Base-by-base conservation (phyloP, 768 basidiomycete species). In the Tricholoma furcatifolium region DNA sequence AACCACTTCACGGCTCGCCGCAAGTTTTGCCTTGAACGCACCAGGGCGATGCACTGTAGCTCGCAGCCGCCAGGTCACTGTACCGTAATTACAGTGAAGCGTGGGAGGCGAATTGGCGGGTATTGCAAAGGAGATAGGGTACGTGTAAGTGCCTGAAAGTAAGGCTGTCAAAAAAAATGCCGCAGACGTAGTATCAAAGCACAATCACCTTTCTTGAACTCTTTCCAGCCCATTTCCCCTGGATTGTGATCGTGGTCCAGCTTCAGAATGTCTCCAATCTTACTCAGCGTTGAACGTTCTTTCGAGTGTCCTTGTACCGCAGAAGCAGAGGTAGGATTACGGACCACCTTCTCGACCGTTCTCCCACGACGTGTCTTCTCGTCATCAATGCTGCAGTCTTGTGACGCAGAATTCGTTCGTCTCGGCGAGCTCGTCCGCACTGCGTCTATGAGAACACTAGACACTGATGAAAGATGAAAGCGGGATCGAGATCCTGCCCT, bases 41-140 rank as follows among this genome's bases (percentile, higher is more conserved):
- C 96, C 92, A 2, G 89, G 91, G 1, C 93, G 86, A 60, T 89
- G 87, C 3, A 91, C 93, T 31, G 76, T 79, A 2, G 93, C 95
- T 64, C 84, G 88, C 18, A 98, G 78, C 39, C 75, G 74, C 85
- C 97, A 99, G 1, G 66, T 65, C 11, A 97, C 84, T 2, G 82
- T 79, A 8, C 94, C 96, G 59, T 82, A 88, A 35, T 86, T 81
- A 55, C 85, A 85, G 39, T 76, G 74, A 56, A 95, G 74, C 0
- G 85, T 84, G 2, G 96, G 91, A 2, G 94, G 93, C 3, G 87
- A 77, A 53, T 82, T 78, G 5, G 83, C 75, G 0, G 96, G 92
- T 50, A 99, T 85, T 15, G 85, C 76, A 67, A 98, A 94, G 12
- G 90, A 90, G 62, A 99, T 89, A 2, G 96, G 96, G 69, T 93